These are phyloP conservation scores for Puccinia sorghi DNA, from an alignment of 1,284 basidiomycete species.

Conservation along the genomic window DNA sequence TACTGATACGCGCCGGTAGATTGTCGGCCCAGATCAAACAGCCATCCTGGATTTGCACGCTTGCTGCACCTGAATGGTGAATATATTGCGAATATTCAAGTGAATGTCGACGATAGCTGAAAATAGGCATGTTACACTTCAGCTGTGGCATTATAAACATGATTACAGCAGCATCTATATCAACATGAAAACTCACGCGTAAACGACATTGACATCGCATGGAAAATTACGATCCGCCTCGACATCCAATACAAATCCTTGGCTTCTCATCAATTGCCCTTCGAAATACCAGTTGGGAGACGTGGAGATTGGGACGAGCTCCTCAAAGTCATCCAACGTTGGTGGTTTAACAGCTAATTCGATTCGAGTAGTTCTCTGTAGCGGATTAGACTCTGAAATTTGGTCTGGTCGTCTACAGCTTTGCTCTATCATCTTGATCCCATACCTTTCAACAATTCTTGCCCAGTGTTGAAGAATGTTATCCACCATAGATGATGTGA, in stretches of 20 bases:
- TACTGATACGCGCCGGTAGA: constrained; percentile 37
- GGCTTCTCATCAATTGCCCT: constrained; percentile 43
- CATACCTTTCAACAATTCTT: constrained; percentile 81
- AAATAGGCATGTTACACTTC: background rate
- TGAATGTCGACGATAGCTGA: constrained; percentile 38
- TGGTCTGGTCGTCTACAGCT: constrained; percentile 27
- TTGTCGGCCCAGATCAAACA: constrained; percentile 49
- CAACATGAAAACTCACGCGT: constrained; percentile 34
- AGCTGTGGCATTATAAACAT: background rate
- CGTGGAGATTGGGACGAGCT: constrained; percentile 21
- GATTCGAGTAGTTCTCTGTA: constrained; percentile 39
- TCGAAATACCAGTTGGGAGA: constrained; percentile 48
- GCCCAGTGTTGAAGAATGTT: constrained; percentile 83
- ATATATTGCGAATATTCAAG: constrained; percentile 40
- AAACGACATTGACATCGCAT: constrained; percentile 33
- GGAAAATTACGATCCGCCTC: constrained; percentile 49
- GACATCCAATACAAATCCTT: constrained; percentile 46
- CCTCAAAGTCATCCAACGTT: constrained; percentile 26
- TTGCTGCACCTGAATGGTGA: constrained; percentile 38
- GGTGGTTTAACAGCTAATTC: constrained; percentile 24
- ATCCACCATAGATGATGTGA: constrained; percentile 92
- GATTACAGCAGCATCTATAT: too few species aligned
- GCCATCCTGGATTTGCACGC: constrained; percentile 39
- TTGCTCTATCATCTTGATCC: constrained; percentile 80
- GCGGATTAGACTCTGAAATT: constrained; percentile 32